Base-by-base conservation (phyloP, 306 rosid species). In the Carpinus fangiana region DNA sequence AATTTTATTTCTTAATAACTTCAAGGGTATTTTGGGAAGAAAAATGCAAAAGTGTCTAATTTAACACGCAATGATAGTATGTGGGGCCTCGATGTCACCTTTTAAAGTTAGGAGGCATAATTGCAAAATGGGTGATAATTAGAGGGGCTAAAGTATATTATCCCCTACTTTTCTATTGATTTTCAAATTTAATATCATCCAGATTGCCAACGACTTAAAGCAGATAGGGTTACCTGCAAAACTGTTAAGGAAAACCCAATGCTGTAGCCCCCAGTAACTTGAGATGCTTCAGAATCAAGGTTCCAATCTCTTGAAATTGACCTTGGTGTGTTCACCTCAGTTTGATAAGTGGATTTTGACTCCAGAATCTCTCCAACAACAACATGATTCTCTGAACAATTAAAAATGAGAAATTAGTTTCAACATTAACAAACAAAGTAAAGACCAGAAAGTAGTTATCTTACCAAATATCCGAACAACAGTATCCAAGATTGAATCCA, bases 221-320 rank as follows among this genome's bases (percentile, higher is more conserved):
- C 50, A 57, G 62, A 73, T 62, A 56, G 68, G 28, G 57, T 41
- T 84, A 95, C 99, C 98, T 96, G 99, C 81, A 96, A 88, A 78
- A 93, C 99, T 57, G 99, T 90, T 84, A 96, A 87, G 85, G 99
- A 89, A 84, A 96, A 96, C 67, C 98, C 94, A 75, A 96, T 84
- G 72, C 87, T 96, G 86, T 96, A 96, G 81, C 99, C 99, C 86
- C 99, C 99, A 28, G 96, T 91, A 68, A 81, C 93, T 86, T 93
- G 99, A 81, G 97, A 89, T 71, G 88, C 85, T 88, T 93, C 99
- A 76, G 97, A 89, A 78, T 96, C 99, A 12, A 89, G 87, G 81
- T 91, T 95, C 93, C 89, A 85, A 52, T 93, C 99, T 31, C 81
- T 73, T 57, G 93, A 86, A 74, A 90, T 62, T 73, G 99, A 93